These are phyloP conservation scores for Thalia dealbata DNA, from an alignment of 176 grass and related monocot genomes.

Conservation along the genomic window DNA sequence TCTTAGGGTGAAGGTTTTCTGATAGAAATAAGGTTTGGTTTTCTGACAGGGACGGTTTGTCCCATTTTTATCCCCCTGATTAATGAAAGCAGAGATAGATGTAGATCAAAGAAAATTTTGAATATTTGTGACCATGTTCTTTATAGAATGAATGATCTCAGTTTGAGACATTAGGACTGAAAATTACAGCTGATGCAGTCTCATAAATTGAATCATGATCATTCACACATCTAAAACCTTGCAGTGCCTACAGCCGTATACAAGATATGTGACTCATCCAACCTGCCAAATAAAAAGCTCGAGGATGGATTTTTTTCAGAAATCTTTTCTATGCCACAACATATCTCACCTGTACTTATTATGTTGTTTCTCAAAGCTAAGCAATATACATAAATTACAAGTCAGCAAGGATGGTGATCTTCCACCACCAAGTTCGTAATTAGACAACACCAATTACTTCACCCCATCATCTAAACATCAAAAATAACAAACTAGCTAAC, in stretches of 20 bases:
- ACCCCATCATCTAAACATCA: background rate
- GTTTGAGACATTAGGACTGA: too few relatives aligned
- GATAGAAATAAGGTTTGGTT: too few relatives aligned
- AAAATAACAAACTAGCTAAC: background rate
- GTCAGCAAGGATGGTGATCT: constrained; percentile 8
- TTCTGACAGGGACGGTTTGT: too few relatives aligned
- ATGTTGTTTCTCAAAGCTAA: background rate
- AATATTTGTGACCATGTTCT: too few relatives aligned
- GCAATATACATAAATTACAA: constrained; percentile 1
- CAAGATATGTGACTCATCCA: background rate
- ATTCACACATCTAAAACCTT: background rate
- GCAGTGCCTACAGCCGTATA: background rate
- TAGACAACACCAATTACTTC: background rate
- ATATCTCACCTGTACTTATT: background rate
- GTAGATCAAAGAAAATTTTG: too few relatives aligned
- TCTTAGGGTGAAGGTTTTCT: too few relatives aligned
- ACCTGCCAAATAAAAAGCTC: background rate
- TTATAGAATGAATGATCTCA: too few relatives aligned
- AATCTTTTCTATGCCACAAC: background rate
- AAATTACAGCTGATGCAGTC: too few relatives aligned
- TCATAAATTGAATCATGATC: background rate
- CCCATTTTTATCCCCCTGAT: too few relatives aligned
- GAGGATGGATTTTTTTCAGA: background rate
- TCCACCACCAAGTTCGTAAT: constrained; percentile 11
- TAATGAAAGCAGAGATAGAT: too few relatives aligned